Percentiles rank a stretch among this genome's conserved stretches.
Conservation (phyloP, 2,329 filamentous ascomycete genomes). For the Cercospora sesami region DNA sequence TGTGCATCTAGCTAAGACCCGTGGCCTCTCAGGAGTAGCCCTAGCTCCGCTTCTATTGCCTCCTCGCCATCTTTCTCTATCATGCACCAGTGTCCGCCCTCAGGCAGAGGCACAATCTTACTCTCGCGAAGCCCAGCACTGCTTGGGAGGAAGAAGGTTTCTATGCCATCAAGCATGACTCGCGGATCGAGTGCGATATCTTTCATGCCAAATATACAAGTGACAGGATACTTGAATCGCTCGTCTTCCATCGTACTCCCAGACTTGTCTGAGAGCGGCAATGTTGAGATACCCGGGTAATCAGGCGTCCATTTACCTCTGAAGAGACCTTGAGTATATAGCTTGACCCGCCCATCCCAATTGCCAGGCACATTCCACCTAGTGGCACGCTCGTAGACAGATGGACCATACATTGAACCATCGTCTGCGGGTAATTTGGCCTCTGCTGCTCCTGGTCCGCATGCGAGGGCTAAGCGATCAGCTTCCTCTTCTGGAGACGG, state of each 20-base stretch:
- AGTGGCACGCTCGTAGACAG: slow-evolving; percentile 42
- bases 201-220: slow-evolving; percentile 55
- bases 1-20: background rate
- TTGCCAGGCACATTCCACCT: slow-evolving; percentile 42
- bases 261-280: slow-evolving; percentile 30
- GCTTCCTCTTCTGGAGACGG: slow-evolving; percentile 14
- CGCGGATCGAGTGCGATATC: slow-evolving; percentile 54
- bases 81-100: slow-evolving; percentile 57
- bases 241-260: slow-evolving; percentile 19
- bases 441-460: slow-evolving; percentile 53
- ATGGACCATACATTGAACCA: slow-evolving; percentile 42
- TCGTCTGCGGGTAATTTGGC: slow-evolving; percentile 40
- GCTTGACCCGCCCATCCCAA: slow-evolving; percentile 53
- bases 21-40: background rate
- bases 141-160: slow-evolving; percentile 47
- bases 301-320: slow-evolving; percentile 46
- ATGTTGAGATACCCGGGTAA: slow-evolving; percentile 20
- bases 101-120: slow-evolving; percentile 52
- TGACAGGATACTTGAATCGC: slow-evolving; percentile 53
- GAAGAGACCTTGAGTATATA: slow-evolving; percentile 56
- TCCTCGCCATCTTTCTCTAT: slow-evolving; percentile 42
- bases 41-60: slow-evolving; percentile 21
- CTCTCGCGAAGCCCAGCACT: background rate
- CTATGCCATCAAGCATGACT: slow-evolving; percentile 55
- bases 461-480: slow-evolving; percentile 50